A percentile compares a stretch with the other conserved stretches of the same genome.
Conservation (phyloP, 306 rosid species). For the Glycine latifolia region DNA sequence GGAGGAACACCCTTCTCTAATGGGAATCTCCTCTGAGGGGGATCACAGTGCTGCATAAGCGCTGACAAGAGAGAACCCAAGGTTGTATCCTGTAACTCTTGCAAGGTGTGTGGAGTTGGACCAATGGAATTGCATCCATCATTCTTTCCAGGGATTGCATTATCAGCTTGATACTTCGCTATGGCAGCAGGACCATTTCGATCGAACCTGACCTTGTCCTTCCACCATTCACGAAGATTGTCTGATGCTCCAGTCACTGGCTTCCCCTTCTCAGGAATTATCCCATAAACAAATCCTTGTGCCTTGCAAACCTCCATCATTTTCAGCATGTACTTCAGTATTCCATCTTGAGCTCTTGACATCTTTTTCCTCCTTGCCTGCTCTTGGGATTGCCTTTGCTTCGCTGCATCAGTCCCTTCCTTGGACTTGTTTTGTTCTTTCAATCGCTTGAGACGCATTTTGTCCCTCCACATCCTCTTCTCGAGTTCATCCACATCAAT, state of each 20-base stretch:
- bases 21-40: slow-evolving; percentile 87
- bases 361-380: slow-evolving; percentile 92
- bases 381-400: slow-evolving; percentile 77
- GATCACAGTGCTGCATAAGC: slow-evolving; percentile 92
- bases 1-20: slow-evolving; percentile 85
- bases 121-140: slow-evolving; percentile 69
- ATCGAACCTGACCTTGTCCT: slow-evolving; percentile 86
- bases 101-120: slow-evolving; percentile 82
- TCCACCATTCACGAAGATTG: slow-evolving; percentile 97
- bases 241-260: slow-evolving; percentile 89
- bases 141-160: slow-evolving; percentile 61
- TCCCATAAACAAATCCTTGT: slow-evolving; percentile 90
- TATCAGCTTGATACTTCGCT: slow-evolving; percentile 73
- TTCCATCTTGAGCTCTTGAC: slow-evolving; percentile 92
- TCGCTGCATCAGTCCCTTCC: slow-evolving; percentile 67
- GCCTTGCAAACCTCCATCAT: slow-evolving; percentile 97
- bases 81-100: slow-evolving; percentile 87
- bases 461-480: slow-evolving; percentile 82
- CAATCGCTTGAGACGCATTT: slow-evolving; percentile 64
- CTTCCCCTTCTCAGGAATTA: slow-evolving; percentile 88
- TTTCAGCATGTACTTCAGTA: slow-evolving; percentile 85
- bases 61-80: slow-evolving; percentile 88
- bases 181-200: slow-evolving; percentile 94
- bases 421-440: slow-evolving; percentile 69
- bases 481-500: slow-evolving; percentile 74